These are phyloP conservation scores for Aspergillus sojae DNA, from an alignment of 2,329 filamentous ascomycete genomes.

Conservation along the genomic window DNA sequence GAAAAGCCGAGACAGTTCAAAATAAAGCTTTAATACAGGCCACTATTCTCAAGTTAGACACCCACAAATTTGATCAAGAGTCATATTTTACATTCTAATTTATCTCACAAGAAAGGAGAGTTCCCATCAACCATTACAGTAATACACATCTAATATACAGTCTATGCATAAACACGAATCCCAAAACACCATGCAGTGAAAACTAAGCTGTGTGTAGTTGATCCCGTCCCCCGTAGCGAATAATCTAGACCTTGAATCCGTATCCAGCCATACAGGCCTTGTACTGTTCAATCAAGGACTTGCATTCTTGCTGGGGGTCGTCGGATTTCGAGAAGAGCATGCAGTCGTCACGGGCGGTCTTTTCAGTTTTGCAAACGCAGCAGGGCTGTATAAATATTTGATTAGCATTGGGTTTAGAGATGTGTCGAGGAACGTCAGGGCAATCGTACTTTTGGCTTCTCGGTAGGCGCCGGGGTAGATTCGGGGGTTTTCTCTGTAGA, in stretches of 20 bases:
- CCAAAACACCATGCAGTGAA: slow-evolving; percentile 18
- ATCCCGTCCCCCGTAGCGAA: slow-evolving; percentile 14
- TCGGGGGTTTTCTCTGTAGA: slow-evolving; percentile 27
- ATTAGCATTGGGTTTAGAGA: neutral
- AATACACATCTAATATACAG: slow-evolving; percentile 19
- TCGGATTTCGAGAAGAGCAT: slow-evolving; percentile 93
- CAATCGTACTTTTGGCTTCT: slow-evolving; percentile 42
- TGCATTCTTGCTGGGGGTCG: slow-evolving; percentile 80
- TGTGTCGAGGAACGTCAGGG: neutral
- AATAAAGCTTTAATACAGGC: neutral
- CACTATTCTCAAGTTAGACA: neutral
- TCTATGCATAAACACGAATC: slow-evolving; percentile 13
- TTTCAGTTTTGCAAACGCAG: slow-evolving; percentile 97
- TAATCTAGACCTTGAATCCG: slow-evolving; percentile 69
- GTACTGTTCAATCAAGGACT: slow-evolving; percentile 80
- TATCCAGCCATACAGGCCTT: slow-evolving; percentile 89
- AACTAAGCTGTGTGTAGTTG: neutral
- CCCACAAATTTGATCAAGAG: neutral
- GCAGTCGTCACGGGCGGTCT: slow-evolving; percentile 90
- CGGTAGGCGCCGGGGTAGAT: slow-evolving; percentile 27
- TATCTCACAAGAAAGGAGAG: slow-evolving; percentile 14
- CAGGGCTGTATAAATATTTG: slow-evolving; percentile 66
- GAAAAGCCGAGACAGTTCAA: neutral
- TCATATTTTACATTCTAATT: slow-evolving; percentile 11
- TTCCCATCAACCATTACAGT: neutral